Evolutionary conservation across 2,329 filamentous ascomycete species (phyloP), one percentile per base, ranked within the genome.

Genomic region (Peltaster fructicola): DNA sequence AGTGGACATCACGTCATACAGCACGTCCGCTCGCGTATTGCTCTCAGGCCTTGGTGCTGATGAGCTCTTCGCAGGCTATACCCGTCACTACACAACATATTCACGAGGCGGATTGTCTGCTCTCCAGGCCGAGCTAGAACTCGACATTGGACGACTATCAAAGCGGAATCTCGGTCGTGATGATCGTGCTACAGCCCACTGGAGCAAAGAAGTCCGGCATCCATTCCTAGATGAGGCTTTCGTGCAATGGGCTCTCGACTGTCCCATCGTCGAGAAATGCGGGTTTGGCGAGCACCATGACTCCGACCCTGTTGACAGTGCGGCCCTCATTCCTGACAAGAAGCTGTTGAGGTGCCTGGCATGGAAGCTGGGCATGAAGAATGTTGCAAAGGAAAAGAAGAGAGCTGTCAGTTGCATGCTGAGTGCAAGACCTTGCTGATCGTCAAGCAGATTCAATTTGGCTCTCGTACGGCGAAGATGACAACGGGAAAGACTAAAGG

Each of bases 131-230:
- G 85, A 98, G 51, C 65, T 98, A 4, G 68, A 77, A 30, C 61
- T 95, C 3, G 88, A 98, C 33, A 74, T 95, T 17, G 61, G 68
- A 23, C 69, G 90, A 13, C 67, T 98, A 2, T 84, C 85, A 1
- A 81, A 88, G 51, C 70, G 88, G n/a, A 98, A 98, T 37, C 63
- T 98, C 6, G 90, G 88, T 4, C 72, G 88, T 7, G 88, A 98
- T 43, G 90, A 98, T 51, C 68, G 88, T 13, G 76, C 84, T 10
- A 80, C 93, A 50, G 73, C 80, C 3, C 68, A 91, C 43, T 95
- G 84, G 77, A 71, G 78, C 8, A 74, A 73, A 32, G 88, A 98
- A 51, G 77, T 77, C 15, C 68, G 88, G 17, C 93, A 90, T 44
- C 88, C 90, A 0, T 98, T 69, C 42, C 63, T 98, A 0, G 88